These are phyloP conservation scores for Penicillium tannophilum DNA, from an alignment of 495 filamentous ascomycete species.

Conservation along the genomic window DNA sequence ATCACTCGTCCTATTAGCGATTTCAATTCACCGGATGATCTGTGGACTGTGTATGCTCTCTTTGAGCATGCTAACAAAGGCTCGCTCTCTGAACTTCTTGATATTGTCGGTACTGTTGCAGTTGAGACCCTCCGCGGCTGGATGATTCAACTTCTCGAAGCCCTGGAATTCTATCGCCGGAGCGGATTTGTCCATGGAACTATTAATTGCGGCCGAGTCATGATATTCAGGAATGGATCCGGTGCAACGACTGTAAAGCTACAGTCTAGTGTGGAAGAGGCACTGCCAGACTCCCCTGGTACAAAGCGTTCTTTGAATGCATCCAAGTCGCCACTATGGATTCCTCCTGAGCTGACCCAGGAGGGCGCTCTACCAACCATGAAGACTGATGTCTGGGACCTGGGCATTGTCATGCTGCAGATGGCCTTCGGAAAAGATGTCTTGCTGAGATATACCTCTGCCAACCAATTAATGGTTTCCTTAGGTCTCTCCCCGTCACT, in stretches of 20 bases:
- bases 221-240: slow-evolving; percentile 54
- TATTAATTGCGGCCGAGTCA: slow-evolving; percentile 74
- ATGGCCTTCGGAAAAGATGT: slow-evolving; percentile 90
- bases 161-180: slow-evolving; percentile 80
- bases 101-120: slow-evolving; percentile 71
- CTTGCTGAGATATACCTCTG: slow-evolving; percentile 74
- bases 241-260: slow-evolving; percentile 50
- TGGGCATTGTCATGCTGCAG: slow-evolving; percentile 86
- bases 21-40: slow-evolving; percentile 31
- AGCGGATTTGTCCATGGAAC: slow-evolving; percentile 79
- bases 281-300: slow-evolving; percentile 34
- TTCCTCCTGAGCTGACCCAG: slow-evolving; percentile 75
- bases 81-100: slow-evolving; percentile 77
- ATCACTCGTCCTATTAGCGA: slow-evolving; percentile 53
- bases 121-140: slow-evolving; percentile 75
- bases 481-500: slow-evolving; percentile 73
- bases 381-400: slow-evolving; percentile 93
- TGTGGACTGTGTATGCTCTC: slow-evolving; percentile 83
- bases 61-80: slow-evolving; percentile 78
- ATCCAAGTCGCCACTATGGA: slow-evolving; percentile 78
- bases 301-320: slow-evolving; percentile 51
- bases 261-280: slow-evolving; percentile 44
- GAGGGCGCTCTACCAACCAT: slow-evolving; percentile 60
- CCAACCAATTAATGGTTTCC: slow-evolving; percentile 61
- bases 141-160: slow-evolving; percentile 90